phyloP scores from a whole-genome alignment of 768 basidiomycete genomes.

The Auriculariales sp. region DNA sequence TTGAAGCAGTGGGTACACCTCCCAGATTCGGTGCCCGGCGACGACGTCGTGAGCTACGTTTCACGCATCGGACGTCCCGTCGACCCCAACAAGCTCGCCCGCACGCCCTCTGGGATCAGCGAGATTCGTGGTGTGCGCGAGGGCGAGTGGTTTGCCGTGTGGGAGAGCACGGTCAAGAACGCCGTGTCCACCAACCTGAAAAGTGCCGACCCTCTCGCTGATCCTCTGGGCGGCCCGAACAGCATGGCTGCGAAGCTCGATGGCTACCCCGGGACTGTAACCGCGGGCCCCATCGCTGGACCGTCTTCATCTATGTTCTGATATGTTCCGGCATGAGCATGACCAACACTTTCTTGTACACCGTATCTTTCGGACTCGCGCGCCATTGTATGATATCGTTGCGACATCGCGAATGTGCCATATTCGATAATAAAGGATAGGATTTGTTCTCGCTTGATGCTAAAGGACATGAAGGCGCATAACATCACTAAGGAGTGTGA shows the following conservation, averaged over 20 bases:
- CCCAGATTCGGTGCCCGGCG: slow-evolving; percentile 6
- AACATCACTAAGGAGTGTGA: no score
- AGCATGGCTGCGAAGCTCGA: neutral
- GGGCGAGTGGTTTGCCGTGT: slow-evolving; percentile 65
- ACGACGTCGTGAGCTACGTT: slow-evolving; percentile 4
- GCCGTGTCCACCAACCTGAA: slow-evolving; percentile 25
- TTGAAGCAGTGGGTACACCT: slow-evolving; percentile 22
- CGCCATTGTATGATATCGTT: no score
- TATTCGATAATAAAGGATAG: no score
- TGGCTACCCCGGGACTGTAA: neutral
- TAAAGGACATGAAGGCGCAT: no score
- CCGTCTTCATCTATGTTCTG: neutral
- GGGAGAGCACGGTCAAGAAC: slow-evolving; percentile 55
- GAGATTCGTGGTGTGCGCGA: slow-evolving; percentile 45
- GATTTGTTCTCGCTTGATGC: no score
- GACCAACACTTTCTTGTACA: no score
- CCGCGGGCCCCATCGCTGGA: neutral
- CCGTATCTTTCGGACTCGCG: no score
- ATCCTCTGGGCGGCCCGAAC: neutral
- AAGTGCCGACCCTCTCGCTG: neutral
- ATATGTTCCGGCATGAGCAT: no score
- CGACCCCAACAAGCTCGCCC: slow-evolving; percentile 14
- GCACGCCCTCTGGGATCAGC: slow-evolving; percentile 18
- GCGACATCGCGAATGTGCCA: no score
- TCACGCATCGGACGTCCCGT: neutral